Evolutionary conservation across 2,329 filamentous ascomycete species (phyloP).

Genomic region (Aspergillus fructus): DNA sequence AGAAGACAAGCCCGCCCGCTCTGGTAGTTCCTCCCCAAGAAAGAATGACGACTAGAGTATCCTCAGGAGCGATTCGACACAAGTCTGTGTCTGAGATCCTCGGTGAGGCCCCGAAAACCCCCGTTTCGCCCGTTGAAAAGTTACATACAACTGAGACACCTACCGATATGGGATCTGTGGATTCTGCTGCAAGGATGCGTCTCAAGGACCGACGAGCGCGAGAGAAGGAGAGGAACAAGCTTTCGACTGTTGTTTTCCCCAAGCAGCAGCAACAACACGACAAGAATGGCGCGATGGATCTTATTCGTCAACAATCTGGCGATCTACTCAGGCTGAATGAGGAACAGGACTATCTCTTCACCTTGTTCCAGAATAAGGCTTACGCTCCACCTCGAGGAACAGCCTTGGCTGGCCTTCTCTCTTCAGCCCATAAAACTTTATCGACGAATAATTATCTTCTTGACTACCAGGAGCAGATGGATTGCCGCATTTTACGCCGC

Average conservation of each 20-base stretch:
- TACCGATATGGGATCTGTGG: constrained; percentile 29
- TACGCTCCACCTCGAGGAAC: constrained; percentile 54
- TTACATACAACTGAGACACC: constrained; percentile 32
- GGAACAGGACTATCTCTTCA: constrained; percentile 61
- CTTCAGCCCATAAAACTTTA: constrained; percentile 83
- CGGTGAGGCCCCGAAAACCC: constrained; percentile 54
- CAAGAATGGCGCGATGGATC: constrained; percentile 40
- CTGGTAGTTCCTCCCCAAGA: constrained; percentile 40
- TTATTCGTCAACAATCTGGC: constrained; percentile 46
- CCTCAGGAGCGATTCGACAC: constrained; percentile 67
- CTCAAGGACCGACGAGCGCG: constrained; percentile 55
- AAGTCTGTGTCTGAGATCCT: constrained; percentile 74
- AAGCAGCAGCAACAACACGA: constrained; percentile 59
- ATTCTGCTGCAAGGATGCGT: constrained; percentile 40
- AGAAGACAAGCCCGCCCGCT: constrained; percentile 25
- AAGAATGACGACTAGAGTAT: constrained; percentile 67
- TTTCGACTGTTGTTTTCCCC: constrained; percentile 76
- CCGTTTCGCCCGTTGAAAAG: constrained; percentile 37
- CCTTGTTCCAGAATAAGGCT: constrained; percentile 61
- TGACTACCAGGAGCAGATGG: constrained; percentile 80
- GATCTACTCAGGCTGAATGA: constrained; percentile 46
- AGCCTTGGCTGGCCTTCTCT: constrained; percentile 68
- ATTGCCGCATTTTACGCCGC: constrained; percentile 78
- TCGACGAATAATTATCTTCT: constrained; percentile 82
- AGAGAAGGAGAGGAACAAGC: constrained; percentile 60